Evolutionary conservation across 1,284 basidiomycete species (phyloP).

Genomic region (Meripilus lineatus): DNA sequence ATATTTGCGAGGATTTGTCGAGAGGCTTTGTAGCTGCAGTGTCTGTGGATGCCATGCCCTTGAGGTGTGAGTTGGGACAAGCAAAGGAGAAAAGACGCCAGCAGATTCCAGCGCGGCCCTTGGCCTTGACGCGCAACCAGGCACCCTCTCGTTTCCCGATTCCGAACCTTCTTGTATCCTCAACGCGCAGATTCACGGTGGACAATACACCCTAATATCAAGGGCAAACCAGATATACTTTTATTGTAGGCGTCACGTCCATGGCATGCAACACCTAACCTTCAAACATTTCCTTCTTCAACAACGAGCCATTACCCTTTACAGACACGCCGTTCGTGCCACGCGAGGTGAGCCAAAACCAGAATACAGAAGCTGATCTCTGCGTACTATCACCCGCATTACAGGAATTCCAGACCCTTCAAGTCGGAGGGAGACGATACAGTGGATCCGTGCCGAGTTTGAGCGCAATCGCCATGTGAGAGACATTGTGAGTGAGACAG

Average conservation of each 20-base stretch:
- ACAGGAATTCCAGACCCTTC: conserved; percentile 59
- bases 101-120: conserved; percentile 7
- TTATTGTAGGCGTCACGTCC: background rate
- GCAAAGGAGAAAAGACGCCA: conserved; percentile 16
- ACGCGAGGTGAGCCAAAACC: conserved; percentile 61
- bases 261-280: conserved; percentile 26
- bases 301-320: conserved; percentile 54
- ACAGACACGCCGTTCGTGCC: conserved; percentile 61
- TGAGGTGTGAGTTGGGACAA: conserved; percentile 9
- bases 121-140: background rate
- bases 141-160: no score
- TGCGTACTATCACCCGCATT: conserved; percentile 4
- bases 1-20: conserved; percentile 10
- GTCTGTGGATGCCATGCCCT: conserved; percentile 22
- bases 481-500: conserved; percentile 44
- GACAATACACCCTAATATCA: no score
- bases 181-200: no score
- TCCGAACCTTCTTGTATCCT: no score
- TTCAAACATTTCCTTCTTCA: conserved; percentile 74
- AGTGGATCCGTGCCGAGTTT: conserved; percentile 70
- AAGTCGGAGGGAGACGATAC: conserved; percentile 58
- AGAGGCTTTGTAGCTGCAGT: conserved; percentile 12
- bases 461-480: conserved; percentile 54
- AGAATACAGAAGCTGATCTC: background rate
- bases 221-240: no score